Percentiles rank a stretch among this genome's conserved stretches.
Evolutionary conservation across 1,284 basidiomycete species (phyloP).

Genomic region (Sparassis latifolia): DNA sequence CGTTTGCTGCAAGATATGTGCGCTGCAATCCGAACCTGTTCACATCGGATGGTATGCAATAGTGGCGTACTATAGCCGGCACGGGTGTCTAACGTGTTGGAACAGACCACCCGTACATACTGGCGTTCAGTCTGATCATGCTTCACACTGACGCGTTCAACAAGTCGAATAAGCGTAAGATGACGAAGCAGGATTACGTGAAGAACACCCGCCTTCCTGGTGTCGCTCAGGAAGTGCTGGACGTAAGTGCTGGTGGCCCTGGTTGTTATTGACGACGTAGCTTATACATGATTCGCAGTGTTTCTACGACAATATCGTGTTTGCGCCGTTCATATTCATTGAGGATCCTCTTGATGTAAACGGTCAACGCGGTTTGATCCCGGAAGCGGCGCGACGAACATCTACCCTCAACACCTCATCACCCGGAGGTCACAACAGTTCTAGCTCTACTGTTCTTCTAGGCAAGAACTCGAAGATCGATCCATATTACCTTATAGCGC

Average conservation of each 20-base stretch:
- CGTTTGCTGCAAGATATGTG: conserved; percentile 84
- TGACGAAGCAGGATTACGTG: conserved; percentile 91
- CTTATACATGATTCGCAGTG: conserved; percentile 43
- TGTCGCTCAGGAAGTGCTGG: conserved; percentile 76
- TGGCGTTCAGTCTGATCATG: conserved; percentile 99
- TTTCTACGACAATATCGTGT: conserved; percentile 95
- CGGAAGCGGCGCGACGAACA: conserved; percentile 40
- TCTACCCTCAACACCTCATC: conserved; percentile 33
- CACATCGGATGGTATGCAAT: conserved; percentile 54
- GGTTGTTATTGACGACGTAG: neutral
- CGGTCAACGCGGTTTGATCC: conserved; percentile 41
- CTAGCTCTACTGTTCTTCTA: conserved; percentile 31
- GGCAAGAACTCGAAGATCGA: conserved; percentile 72
- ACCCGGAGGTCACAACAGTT: conserved; percentile 26
- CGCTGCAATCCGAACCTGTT: conserved; percentile 85
- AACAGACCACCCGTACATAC: conserved; percentile 89
- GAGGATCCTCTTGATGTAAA: conserved; percentile 80
- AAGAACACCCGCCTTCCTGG: conserved; percentile 90
- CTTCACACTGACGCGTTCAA: conserved; percentile 98
- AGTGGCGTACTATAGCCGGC: neutral
- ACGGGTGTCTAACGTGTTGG: conserved; percentile 1
- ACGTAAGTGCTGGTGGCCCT: conserved; percentile 42
- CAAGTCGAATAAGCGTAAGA: conserved; percentile 95
- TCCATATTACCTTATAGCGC: conserved; percentile 86
- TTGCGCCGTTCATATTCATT: conserved; percentile 93